These are phyloP conservation scores for Moniliophthora roreri DNA, from an alignment of 1,284 basidiomycete species.

Conservation along the genomic window DNA sequence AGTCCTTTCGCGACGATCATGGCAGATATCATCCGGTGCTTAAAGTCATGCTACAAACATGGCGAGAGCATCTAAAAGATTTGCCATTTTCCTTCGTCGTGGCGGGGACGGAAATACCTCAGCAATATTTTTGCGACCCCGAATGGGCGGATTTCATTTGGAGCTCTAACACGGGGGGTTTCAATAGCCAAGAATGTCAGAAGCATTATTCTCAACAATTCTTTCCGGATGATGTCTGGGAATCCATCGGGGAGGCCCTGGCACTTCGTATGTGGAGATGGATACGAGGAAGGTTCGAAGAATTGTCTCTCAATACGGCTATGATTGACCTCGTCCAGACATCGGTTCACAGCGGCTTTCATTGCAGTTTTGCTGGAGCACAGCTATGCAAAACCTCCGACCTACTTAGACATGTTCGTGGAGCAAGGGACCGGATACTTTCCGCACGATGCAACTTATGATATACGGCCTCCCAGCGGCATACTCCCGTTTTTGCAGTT, in stretches of 20 bases:
- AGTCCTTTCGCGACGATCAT: neutral
- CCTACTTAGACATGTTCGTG: neutral
- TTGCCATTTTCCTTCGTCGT: neutral
- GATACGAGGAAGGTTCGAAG: too few relatives aligned
- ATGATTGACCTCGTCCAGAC: neutral
- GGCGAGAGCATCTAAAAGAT: neutral
- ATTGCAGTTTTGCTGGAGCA: neutral
- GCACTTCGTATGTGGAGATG: neutral
- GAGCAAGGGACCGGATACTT: neutral
- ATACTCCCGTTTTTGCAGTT: neutral
- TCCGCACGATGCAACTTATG: neutral
- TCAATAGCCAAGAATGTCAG: neutral
- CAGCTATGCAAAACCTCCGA: neutral
- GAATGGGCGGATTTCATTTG: too few relatives aligned
- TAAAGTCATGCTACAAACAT: neutral
- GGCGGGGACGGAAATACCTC: neutral
- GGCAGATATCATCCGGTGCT: neutral
- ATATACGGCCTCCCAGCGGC: neutral
- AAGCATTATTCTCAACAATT: neutral
- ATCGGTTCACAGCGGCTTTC: neutral
- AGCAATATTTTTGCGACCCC: neutral
- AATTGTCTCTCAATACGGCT: neutral
- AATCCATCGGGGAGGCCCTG: neutral
- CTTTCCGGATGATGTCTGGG: neutral
- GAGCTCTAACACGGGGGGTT: neutral